These are phyloP conservation scores for Atkinsonella hypoxylon DNA, from an alignment of 2,329 filamentous ascomycete genomes.

Conservation along the genomic window DNA sequence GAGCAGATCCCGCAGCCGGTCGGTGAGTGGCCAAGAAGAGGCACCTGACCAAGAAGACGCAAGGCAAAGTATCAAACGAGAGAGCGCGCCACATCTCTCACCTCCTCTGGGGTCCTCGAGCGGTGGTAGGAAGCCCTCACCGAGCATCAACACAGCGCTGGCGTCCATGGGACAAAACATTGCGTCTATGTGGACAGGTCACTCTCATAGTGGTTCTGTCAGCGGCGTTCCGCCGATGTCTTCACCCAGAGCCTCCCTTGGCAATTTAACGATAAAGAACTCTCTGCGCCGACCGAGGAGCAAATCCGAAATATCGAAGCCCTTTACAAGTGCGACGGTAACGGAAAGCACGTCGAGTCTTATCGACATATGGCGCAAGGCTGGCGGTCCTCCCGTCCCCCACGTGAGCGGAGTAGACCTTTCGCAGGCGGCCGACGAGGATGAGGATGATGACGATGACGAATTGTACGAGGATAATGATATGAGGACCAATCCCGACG, in stretches of 20 bases:
- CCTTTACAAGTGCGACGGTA: conserved; percentile 14
- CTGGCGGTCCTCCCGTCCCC: conserved; percentile 42
- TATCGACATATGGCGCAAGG: conserved; percentile 37
- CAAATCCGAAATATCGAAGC: conserved; percentile 40
- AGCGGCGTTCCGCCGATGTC: conserved; percentile 36
- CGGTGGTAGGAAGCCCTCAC: conserved; percentile 38
- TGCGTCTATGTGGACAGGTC: conserved; percentile 43
- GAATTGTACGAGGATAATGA: conserved; percentile 44
- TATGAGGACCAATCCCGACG: conserved; percentile 48
- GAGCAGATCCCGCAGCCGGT: conserved; percentile 13
- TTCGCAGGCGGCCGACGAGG: conserved; percentile 18
- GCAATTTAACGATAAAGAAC: conserved; percentile 32
- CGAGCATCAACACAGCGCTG: conserved; percentile 48
- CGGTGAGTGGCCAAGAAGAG: conserved; percentile 18
- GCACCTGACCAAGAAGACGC: conserved; percentile 10
- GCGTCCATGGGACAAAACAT: conserved; percentile 41
- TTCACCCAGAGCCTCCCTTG: conserved; percentile 39
- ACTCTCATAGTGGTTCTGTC: conserved; percentile 49
- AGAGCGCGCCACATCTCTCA: conserved; percentile 32
- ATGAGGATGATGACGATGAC: conserved; percentile 50
- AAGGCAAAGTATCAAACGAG: conserved; percentile 27
- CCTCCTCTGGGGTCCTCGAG: conserved; percentile 39
- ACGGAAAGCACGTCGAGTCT: conserved; percentile 32
- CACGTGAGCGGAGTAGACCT: conserved; percentile 26
- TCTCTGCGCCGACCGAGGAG: conserved; percentile 42